Conservation (phyloP, 192 early-diverging fungal genomes). For the Linnemannia schmuckeri region DNA sequence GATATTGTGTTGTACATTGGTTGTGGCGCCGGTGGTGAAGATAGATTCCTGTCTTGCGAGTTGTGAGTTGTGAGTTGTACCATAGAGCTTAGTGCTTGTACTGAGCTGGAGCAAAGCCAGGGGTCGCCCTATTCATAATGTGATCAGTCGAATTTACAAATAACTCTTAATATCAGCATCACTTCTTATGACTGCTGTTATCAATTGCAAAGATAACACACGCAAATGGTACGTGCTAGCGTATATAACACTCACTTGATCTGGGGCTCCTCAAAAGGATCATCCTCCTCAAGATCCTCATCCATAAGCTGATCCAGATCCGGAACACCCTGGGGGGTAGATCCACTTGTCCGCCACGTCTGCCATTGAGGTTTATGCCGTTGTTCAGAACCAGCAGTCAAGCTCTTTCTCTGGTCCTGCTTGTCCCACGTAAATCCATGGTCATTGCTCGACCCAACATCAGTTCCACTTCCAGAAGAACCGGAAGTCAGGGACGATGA, state of each 20-base stretch:
- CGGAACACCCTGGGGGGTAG: neutral
- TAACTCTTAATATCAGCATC: too few species aligned
- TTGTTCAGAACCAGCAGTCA: neutral
- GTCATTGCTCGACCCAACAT: neutral
- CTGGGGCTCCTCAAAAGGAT: constrained; percentile 6
- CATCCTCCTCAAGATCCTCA: neutral
- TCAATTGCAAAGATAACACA: too few species aligned
- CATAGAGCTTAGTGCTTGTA: constrained; percentile 4
- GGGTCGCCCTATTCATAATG: constrained; percentile 11
- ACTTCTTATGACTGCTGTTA: too few species aligned
- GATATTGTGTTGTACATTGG: neutral
- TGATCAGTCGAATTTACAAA: too few species aligned
- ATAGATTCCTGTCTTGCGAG: neutral
- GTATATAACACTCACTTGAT: constrained; percentile 25
- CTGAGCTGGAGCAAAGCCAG: constrained; percentile 49
- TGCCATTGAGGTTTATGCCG: constrained; percentile 25
- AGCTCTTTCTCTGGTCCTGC: neutral
- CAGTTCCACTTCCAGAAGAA: neutral
- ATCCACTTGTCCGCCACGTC: constrained; percentile 11
- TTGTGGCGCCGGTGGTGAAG: neutral
- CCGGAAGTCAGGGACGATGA: neutral
- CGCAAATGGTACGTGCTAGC: too few species aligned
- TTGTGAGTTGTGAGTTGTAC: neutral
- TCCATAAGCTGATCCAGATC: constrained; percentile 23
- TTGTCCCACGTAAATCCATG: neutral